A percentile compares a stretch with the other conserved stretches of the same genome.
Evolutionary conservation across 2,329 filamentous ascomycete species (phyloP).

Genomic region (Alternaria gaisen): DNA sequence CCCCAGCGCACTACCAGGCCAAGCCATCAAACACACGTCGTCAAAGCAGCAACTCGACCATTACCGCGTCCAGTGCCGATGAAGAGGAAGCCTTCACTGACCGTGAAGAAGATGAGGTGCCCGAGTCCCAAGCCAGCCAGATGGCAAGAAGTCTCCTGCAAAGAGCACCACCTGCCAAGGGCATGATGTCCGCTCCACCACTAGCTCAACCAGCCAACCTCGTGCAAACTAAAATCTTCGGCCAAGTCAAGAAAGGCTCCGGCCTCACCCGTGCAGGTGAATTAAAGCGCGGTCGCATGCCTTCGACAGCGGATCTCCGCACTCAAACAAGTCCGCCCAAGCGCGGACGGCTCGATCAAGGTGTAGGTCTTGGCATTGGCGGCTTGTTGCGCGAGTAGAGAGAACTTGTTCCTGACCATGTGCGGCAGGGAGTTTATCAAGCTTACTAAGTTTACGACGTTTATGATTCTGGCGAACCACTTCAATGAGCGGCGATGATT

Average conservation of each 20-base stretch:
- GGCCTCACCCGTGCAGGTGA: constrained; percentile 47
- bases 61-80: constrained; percentile 52
- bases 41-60: constrained; percentile 73
- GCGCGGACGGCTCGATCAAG: constrained; percentile 59
- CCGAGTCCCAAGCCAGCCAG: constrained; percentile 79
- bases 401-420: constrained; percentile 30
- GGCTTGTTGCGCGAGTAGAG: constrained; percentile 43
- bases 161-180: constrained; percentile 58
- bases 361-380: constrained; percentile 66
- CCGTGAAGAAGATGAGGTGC: constrained; percentile 71
- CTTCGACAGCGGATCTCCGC: constrained; percentile 37
- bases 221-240: constrained; percentile 71
- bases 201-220: constrained; percentile 41
- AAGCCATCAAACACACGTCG: constrained; percentile 55
- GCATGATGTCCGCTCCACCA: constrained; percentile 38
- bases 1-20: constrained; percentile 46
- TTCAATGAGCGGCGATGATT: neutral
- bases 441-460: constrained; percentile 9
- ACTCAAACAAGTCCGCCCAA: constrained; percentile 54
- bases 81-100: constrained; percentile 64
- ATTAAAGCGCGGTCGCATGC: constrained; percentile 42
- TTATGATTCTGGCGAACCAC: constrained; percentile 24
- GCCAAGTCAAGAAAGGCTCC: constrained; percentile 65
- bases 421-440: constrained; percentile 18
- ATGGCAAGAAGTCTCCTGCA: constrained; percentile 79